phyloP scores from a whole-genome alignment of 2,329 filamentous ascomycete species.

The Talaromyces atroroseus region DNA sequence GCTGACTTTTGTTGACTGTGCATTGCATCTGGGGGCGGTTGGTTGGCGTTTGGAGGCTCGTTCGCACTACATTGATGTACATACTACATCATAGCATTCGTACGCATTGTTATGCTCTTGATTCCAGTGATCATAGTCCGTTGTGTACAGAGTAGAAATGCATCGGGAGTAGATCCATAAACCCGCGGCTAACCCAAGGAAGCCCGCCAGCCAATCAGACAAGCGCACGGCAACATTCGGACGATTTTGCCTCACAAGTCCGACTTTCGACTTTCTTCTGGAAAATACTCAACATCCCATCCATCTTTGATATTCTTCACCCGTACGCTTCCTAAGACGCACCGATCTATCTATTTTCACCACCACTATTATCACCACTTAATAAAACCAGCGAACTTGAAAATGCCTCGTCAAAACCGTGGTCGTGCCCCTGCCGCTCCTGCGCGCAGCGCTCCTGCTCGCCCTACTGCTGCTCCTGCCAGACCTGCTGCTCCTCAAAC shows the following conservation, averaged over 20 bases:
- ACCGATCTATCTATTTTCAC: too few relatives aligned
- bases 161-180: not conserved
- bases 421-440: constrained; percentile 48
- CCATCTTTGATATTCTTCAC: not conserved
- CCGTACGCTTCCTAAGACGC: not conserved
- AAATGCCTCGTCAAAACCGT: constrained; percentile 75
- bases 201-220: constrained; percentile 1
- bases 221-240: constrained; percentile 13
- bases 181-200: constrained; percentile 3
- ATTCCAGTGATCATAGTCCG: not conserved
- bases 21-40: not conserved
- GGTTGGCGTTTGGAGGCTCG: not conserved
- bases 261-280: constrained; percentile 22
- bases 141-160: not conserved
- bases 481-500: constrained; percentile 48
- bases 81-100: not conserved
- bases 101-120: not conserved
- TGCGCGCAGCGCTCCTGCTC: constrained; percentile 53
- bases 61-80: not conserved
- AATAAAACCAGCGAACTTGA: constrained; percentile 22
- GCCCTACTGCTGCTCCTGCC: constrained; percentile 59
- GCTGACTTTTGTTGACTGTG: not conserved
- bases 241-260: constrained; percentile 24
- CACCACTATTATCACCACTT: not conserved
- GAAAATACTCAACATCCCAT: not conserved